phyloP scores from a whole-genome alignment of 106 monocot species.

The Platanthera zijinensis region DNA sequence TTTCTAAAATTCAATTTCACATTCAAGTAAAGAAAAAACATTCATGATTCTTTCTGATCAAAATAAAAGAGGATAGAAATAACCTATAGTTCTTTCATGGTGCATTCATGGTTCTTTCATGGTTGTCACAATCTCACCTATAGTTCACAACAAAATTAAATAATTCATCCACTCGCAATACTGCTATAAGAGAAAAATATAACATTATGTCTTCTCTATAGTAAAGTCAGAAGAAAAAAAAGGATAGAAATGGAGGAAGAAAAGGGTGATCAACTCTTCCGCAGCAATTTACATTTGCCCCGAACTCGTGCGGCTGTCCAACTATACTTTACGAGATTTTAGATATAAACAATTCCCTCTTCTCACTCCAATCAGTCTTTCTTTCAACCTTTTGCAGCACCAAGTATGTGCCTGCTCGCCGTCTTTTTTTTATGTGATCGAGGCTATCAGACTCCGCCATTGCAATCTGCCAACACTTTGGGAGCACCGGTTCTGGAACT shows the following conservation, averaged over 20 bases:
- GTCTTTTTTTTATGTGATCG: background rate
- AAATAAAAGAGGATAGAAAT: too few relatives aligned
- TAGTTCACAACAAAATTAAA: background rate
- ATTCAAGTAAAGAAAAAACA: too few relatives aligned
- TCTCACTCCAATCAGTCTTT: background rate
- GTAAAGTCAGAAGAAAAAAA: background rate
- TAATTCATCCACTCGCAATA: background rate
- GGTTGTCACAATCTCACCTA: background rate
- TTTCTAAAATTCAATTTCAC: too few relatives aligned
- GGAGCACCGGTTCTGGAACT: slow-evolving; percentile 14
- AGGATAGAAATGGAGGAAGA: background rate
- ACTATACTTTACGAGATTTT: slow-evolving; percentile 7
- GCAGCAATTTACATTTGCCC: slow-evolving; percentile 9
- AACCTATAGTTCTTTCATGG: too few relatives aligned
- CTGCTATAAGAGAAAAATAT: slow-evolving; percentile 4
- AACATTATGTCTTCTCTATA: background rate
- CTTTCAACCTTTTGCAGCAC: background rate
- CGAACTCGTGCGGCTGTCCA: slow-evolving; percentile 4
- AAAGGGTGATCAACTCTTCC: background rate
- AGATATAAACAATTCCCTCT: background rate
- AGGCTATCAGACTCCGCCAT: background rate
- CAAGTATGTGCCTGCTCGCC: background rate
- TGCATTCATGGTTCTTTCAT: too few relatives aligned
- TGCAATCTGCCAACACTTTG: background rate
- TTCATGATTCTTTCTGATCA: too few relatives aligned